Conservation (phyloP, 768 basidiomycete species). For the Calocybe cyanea region DNA sequence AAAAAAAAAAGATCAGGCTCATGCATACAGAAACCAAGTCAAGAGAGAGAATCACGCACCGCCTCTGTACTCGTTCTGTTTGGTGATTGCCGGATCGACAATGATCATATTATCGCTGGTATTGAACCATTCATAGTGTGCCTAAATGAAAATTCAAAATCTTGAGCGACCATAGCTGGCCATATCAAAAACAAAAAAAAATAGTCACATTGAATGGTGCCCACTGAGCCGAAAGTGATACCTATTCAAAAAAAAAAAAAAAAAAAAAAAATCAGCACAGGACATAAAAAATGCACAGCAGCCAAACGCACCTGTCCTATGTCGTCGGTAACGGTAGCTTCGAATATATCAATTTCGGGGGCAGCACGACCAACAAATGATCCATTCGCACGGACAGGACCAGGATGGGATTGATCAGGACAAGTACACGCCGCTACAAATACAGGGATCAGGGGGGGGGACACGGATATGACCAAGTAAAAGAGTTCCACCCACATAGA, state of each 20-base stretch:
- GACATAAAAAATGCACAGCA: no score
- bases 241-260: no score
- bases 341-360: slow-evolving; percentile 71
- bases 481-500: slow-evolving; percentile 21
- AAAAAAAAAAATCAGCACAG: no score
- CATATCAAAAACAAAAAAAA: slow-evolving; percentile 30
- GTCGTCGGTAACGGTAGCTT: slow-evolving; percentile 37
- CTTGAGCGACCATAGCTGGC: no score
- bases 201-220: slow-evolving; percentile 57
- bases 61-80: slow-evolving; percentile 57
- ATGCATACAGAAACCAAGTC: slow-evolving; percentile 28
- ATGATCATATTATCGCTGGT: slow-evolving; percentile 46
- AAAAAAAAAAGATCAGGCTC: neutral
- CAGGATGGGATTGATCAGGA: slow-evolving; percentile 40
- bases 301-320: slow-evolving; percentile 20
- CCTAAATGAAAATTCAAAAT: slow-evolving; percentile 29
- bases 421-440: slow-evolving; percentile 36
- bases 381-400: slow-evolving; percentile 41
- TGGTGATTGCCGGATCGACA: slow-evolving; percentile 39
- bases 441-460: neutral
- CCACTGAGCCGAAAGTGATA: slow-evolving; percentile 51
- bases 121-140: slow-evolving; percentile 55
- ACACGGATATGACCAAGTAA: neutral
- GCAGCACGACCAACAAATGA: slow-evolving; percentile 60
- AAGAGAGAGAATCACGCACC: slow-evolving; percentile 39